Evolutionary conservation across 2,329 filamentous ascomycete species (phyloP), one percentile per base, ranked within the genome.

Genomic region (Claviceps maximensis): DNA sequence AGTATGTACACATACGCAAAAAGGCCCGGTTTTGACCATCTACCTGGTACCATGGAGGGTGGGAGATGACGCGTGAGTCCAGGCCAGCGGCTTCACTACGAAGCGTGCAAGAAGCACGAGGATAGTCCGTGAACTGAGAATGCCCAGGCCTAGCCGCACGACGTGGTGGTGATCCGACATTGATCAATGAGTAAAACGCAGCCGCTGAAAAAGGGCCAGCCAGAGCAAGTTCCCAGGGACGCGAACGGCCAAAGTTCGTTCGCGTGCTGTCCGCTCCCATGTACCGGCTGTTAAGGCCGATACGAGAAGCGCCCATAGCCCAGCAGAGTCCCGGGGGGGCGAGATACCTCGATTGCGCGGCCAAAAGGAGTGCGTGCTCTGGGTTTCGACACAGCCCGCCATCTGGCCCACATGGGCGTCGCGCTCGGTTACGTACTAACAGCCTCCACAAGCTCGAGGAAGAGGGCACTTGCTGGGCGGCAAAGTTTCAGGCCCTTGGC

Each of bases 221-320:
- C 5, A 17, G 36, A 17, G n/a, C n/a, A 5, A 2, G 17, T 17
- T 17, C 15, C 36, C 36, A n/a, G 7, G 36, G 17, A 38, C 36
- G 36, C 5, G 36, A 38, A 38, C 36, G 36, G 36, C 36, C 36
- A 17, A 38, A 38, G 36, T n/a, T 38, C 36, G 5, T 17, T n/a
- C 15, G 17, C 17, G 36, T 38, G 13, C 33, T n/a, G n/a, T n/a
- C n/a, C n/a, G n/a, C 33, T 7, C 36, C 15, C 5, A 38, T n/a
- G 47, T 49, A 49, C 33, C 19, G 31, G 4, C 17, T 63, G 62
- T 60, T 64, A 63, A 59, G 50, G 57, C 52, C 55, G 58, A 63
- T 64, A 63, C 62, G 63, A 63, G 63, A 58, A 57, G 57, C 51
- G 27, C 12, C 27, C 44, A n/a, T 21, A 25, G 10, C 9, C 25